Conservation (phyloP, 257 asterid genomes). For the Primulina tabacum region DNA sequence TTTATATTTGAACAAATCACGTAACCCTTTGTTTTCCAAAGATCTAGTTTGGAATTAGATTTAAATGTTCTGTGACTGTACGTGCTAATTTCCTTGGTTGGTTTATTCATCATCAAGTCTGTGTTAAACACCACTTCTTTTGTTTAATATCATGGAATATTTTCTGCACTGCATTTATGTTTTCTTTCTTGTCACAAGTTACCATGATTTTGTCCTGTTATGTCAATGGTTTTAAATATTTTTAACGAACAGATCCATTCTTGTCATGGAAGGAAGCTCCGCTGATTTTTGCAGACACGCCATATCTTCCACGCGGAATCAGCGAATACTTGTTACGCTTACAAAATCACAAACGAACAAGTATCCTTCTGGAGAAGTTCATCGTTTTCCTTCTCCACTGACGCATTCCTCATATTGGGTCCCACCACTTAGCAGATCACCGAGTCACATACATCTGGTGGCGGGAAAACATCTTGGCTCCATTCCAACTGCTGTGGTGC, state of each 20-base stretch:
- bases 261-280: slow-evolving; percentile 69
- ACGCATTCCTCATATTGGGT: slow-evolving; percentile 51
- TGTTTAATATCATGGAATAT: background rate
- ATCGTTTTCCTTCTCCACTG: slow-evolving; percentile 32
- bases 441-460: slow-evolving; percentile 42
- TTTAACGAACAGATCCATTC: slow-evolving; percentile 51
- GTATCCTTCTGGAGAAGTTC: slow-evolving; percentile 31
- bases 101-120: background rate
- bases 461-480: slow-evolving; percentile 47
- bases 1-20: too few relatives aligned
- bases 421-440: slow-evolving; percentile 57
- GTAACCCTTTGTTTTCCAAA: too few relatives aligned
- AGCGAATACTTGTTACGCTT: slow-evolving; percentile 66
- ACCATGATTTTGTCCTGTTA: slow-evolving; percentile 2
- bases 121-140: too few relatives aligned
- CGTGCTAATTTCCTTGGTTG: background rate
- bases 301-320: slow-evolving; percentile 52
- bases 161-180: slow-evolving; percentile 6
- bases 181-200: background rate
- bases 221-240: background rate
- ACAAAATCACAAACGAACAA: slow-evolving; percentile 60
- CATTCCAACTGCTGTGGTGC: slow-evolving; percentile 39
- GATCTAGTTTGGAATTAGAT: too few relatives aligned
- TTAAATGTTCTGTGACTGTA: background rate
- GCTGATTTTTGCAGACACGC: slow-evolving; percentile 65